Base-by-base conservation (phyloP, 345 rosid genomes). In the Jatropha curcas region DNA sequence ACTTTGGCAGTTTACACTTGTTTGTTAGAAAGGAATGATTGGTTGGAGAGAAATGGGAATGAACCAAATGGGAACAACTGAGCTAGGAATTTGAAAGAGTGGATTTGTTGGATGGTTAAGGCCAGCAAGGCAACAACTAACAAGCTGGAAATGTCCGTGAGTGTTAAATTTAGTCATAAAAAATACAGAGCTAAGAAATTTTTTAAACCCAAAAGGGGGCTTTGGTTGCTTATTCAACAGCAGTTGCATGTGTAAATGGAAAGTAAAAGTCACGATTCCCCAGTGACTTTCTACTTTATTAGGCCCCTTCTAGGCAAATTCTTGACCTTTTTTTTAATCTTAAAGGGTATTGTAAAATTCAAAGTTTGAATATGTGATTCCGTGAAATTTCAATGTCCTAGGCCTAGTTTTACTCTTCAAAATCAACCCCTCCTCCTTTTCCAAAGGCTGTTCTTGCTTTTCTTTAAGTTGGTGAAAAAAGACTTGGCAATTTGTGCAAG, bases 261-360 rank as follows among this genome's bases (percentile, higher is more conserved):
- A 71, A 45, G 73, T 48, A 45, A 46, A 33, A 60, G 58, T 71
- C 67, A 61, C 74, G 59, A 60, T 60, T 45, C 59, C 57, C 59
- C 31, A 24, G 41, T 60, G 59, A 48, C 25, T 60, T 71, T 60
- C 31, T 59, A 24, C 41, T 55, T 55, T 25, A 7, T 24, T 9
- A 16, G 7, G 22, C 35, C 27, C n/a, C 7, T 14, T 5, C 1
- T n/a, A 3, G 22, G 22, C n/a, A 31, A 16, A 16, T 4, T 17
- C 31, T 51, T 34, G 30, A 64, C 52, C 41, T 64, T 41, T 39
- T 64, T 16, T 16, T 51, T 17, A 17, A 0, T 22, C 11, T 8
- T 9, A 3, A 14, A 14, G 10, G n/a, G 11, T 62, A 22, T 57
- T 6, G 3, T 11, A n/a, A 7, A 55, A 28, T 28, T 58, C 34